Evolutionary conservation across 495 filamentous ascomycete genomes (phyloP).

Genomic region (Diplogelasinospora grovesii): DNA sequence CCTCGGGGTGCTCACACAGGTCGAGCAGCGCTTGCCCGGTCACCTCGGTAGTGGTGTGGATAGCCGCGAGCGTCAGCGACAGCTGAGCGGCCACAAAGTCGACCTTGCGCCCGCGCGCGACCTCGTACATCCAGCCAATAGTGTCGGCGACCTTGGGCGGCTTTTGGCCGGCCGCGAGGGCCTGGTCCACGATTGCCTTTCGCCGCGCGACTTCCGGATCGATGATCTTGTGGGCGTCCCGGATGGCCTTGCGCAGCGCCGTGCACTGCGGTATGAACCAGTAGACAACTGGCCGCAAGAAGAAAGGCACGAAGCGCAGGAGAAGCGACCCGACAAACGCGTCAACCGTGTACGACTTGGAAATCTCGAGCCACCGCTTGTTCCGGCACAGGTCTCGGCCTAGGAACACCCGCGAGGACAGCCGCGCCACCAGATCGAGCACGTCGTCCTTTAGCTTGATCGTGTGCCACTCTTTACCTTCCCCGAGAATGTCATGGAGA

Average conservation of each 20-base stretch:
- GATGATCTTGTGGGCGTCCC: conserved; percentile 20
- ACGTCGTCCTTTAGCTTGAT: conserved; percentile 10
- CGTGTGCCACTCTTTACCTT: conserved; percentile 25
- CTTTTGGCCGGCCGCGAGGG: too few species aligned
- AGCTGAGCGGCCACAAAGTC: conserved; percentile 26
- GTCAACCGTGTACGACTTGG: conserved; percentile 32
- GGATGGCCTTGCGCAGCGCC: conserved; percentile 12
- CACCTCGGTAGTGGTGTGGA: conserved; percentile 34
- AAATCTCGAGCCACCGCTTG: conserved; percentile 36
- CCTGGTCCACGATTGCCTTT: too few species aligned
- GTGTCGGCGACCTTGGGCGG: conserved; percentile 23
- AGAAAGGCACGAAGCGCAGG: conserved; percentile 27
- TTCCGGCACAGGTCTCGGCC: conserved; percentile 42
- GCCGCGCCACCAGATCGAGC: conserved; percentile 31
- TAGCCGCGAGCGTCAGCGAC: conserved; percentile 19
- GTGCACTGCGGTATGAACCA: conserved; percentile 29
- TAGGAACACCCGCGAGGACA: conserved; percentile 42
- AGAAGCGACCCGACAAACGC: conserved; percentile 20
- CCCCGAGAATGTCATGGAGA: too few species aligned
- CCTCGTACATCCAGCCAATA: conserved; percentile 30
- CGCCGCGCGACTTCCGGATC: conserved; percentile 22
- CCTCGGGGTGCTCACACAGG: conserved; percentile 29
- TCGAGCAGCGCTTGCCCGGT: conserved; percentile 30
- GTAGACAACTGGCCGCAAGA: conserved; percentile 26
- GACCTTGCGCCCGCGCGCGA: conserved; percentile 19